Base-by-base conservation (phyloP, 75 land plant genomes). In the Isoetes taiwanensis region DNA sequence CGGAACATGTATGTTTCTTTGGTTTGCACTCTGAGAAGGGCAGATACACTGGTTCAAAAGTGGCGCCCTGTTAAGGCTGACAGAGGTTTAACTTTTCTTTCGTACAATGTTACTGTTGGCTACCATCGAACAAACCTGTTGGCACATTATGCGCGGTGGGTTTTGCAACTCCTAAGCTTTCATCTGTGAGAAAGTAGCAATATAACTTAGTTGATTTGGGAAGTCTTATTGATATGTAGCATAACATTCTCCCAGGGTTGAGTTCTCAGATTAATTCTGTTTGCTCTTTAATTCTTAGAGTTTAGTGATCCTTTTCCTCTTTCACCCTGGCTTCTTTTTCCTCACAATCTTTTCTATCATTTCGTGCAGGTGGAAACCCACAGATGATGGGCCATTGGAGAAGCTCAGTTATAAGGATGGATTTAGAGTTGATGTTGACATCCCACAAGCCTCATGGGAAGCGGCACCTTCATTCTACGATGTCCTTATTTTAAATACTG, bases 91-190 rank as follows among this genome's bases (percentile, higher is more conserved):
- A 83, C 93, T 3, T 86, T 86, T 71, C 66, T 80, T 57, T 24
- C 55, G 37, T 83, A 80, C 34, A 86, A 86, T 43, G 69, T 86
- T 33, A 86, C 93, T 1, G 61, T 86, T 52, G 87, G 84, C n/a
- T 86, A 86, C 53, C 93, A 86, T 48, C 71, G 93, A 23, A 86
- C 93, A n/a, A 86, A 83, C 61, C 76, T 86, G 41, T 58, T 86
- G 72, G 87, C 68, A 5, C 83, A 76, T 17, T 86, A 86, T 66
- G 75, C 84, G 58, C 66, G 80, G 93, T 86, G 72, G 80, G 84
- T 46, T 21, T 33, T 30, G n/a, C n/a, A n/a, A n/a, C n/a, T n/a
- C n/a, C n/a, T n/a, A n/a, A n/a, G n/a, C n/a, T n/a, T n/a, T n/a
- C n/a, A n/a, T n/a, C n/a, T n/a, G n/a, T n/a, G n/a, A n/a, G n/a